Conservation (phyloP, 257 asterid genomes). For the Fraxinus americana region DNA sequence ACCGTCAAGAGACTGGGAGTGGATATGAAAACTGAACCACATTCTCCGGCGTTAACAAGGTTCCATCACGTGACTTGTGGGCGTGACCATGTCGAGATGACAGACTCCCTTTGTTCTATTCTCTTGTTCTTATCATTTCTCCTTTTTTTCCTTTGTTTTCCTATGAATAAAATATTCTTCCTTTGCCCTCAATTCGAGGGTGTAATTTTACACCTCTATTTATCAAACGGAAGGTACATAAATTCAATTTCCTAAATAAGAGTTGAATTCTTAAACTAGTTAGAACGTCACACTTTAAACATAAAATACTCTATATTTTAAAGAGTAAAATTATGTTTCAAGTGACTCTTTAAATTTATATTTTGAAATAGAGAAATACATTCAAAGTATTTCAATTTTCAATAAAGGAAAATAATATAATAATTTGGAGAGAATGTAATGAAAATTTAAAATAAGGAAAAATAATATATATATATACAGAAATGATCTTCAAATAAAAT, state of each 20-base stretch:
- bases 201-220: background rate
- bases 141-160: background rate
- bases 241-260: background rate
- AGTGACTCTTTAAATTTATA: no score
- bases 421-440: no score
- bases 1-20: slow-evolving; percentile 5
- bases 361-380: no score
- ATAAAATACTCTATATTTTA: no score
- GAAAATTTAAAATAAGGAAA: no score
- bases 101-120: slow-evolving; percentile 25
- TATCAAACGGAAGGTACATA: background rate
- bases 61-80: slow-evolving; percentile 63
- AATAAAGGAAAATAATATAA: no score
- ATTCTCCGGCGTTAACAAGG: slow-evolving; percentile 61
- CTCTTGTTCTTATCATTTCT: slow-evolving; percentile 17
- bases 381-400: no score
- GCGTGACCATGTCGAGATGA: slow-evolving; percentile 35
- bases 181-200: background rate
- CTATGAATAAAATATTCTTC: background rate
- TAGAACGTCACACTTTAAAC: no score
- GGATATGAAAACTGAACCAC: slow-evolving; percentile 34
- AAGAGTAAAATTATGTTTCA: no score
- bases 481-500: no score
- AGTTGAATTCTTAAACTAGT: background rate
- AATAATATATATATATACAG: no score